Base-by-base conservation (phyloP, 306 rosid species). In the Prunus kanzakura region DNA sequence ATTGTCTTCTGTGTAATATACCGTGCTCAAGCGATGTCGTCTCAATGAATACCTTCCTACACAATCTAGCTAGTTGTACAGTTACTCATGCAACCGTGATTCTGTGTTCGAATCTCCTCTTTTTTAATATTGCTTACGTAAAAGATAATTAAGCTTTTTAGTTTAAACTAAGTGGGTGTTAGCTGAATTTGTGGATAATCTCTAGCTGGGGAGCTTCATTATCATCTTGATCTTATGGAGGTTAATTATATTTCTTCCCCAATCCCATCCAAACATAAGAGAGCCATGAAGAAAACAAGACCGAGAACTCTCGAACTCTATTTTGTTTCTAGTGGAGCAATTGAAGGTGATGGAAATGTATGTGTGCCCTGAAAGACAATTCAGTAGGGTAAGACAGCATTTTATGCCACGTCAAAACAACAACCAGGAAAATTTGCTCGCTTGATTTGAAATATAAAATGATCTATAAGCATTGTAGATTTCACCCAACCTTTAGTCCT, bases 271-370 rank as follows among this genome's bases (percentile, higher is more conserved):
- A 14, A 29, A 11, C 29, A 57, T 6, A 57, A 56, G 13, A 27
- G 29, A 57, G 19, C 60, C 68, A 19, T 68, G 68, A 57, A 69
- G 54, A 47, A 69, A 47, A 43, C 16, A 60, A 60, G 29, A 27
- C 75, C 70, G 54, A 58, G 60, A 51, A 67, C 11, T 54, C 69
- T 79, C 49, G 69, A 73, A 79, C 45, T 30, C 78, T 67, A 57
- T 46, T 73, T 60, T 66, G 69, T 57, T 79, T 49, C 35, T 76
- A 38, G 43, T 69, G 45, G 41, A 6, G 5, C 5, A 4, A 35
- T 9, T 64, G 6, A 19, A 64, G 52, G 27, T 19, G 32, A 11
- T 71, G 25, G 61, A 41, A 30, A 38, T 56, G 64, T 13, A 23
- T 12, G 64, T 38, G 6, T 57, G 76, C 45, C 49, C 8, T 71